Percentiles rank a stretch among this genome's conserved stretches.
Evolutionary conservation across 73 alveolate species (phyloP).

Genomic region (Effrenium voratum): DNA sequence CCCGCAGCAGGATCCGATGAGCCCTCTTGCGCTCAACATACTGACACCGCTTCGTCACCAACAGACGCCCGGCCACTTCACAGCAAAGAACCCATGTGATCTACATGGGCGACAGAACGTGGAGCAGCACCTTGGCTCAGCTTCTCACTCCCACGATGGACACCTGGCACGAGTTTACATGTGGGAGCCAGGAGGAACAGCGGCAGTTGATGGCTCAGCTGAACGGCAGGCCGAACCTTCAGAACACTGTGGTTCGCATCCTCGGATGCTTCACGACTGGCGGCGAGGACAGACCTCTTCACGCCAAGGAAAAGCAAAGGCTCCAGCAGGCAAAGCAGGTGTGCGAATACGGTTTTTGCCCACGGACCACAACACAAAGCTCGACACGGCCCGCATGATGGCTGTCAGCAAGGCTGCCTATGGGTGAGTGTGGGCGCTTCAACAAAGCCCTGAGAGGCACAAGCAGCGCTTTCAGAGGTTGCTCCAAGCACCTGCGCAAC

Average conservation of each 20-base stretch:
- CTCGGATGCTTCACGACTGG: slow-evolving; percentile 3
- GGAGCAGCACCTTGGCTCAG: neutral
- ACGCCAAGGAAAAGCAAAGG: neutral
- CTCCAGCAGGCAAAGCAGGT: neutral
- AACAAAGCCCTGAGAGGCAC: neutral
- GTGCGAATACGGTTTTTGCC: neutral
- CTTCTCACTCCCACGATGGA: neutral
- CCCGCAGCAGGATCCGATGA: neutral
- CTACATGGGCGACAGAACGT: slow-evolving; percentile 29
- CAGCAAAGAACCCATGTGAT: neutral
- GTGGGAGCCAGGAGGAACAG: neutral
- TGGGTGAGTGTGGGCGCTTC: neutral
- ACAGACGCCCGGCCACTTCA: neutral
- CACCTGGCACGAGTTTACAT: neutral
- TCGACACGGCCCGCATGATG: neutral
- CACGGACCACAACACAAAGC: neutral
- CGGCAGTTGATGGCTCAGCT: neutral
- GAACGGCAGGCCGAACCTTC: neutral
- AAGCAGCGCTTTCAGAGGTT: neutral
- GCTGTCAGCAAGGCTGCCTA: slow-evolving; percentile 8
- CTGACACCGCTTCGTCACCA: neutral
- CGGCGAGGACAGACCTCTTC: neutral
- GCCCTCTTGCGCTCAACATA: neutral
- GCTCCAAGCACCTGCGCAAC: neutral
- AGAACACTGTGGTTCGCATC: neutral